Conservation (phyloP, 208 protist species). For the Acanthamoeba royreba region DNA sequence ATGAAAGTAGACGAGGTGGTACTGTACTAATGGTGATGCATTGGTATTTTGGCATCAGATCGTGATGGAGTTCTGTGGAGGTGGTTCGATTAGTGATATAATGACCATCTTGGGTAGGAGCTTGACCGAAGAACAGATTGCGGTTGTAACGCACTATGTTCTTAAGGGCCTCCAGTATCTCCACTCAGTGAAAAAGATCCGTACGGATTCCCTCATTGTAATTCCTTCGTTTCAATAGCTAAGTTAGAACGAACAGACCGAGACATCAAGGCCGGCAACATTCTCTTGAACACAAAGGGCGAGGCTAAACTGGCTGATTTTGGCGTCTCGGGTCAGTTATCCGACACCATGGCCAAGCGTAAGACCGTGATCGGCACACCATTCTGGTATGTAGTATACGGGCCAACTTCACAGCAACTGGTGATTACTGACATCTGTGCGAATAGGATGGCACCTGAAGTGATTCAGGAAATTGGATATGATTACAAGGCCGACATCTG, state of each 20-base stretch:
- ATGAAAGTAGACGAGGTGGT: no score
- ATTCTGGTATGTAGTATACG: conserved; percentile 89
- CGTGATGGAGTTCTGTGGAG: conserved; percentile 79
- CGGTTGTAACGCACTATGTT: neutral
- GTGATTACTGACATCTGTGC: neutral
- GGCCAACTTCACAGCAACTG: neutral
- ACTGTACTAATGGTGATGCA: no score
- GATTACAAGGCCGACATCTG: conserved; percentile 87
- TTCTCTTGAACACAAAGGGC: conserved; percentile 65
- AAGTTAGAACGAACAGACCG: neutral
- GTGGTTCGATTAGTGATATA: neutral
- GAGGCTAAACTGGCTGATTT: conserved; percentile 71
- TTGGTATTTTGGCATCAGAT: conserved; percentile 69
- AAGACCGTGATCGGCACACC: conserved; percentile 78
- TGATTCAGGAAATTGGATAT: conserved; percentile 35
- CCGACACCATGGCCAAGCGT: conserved; percentile 82
- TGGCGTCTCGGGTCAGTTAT: conserved; percentile 85
- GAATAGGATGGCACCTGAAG: neutral
- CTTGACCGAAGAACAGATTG: neutral
- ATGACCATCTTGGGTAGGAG: conserved; percentile 8
- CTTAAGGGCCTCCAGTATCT: conserved; percentile 61
- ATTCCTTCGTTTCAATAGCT: neutral
- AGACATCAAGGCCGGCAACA: conserved; percentile 75
- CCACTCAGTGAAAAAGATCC: conserved; percentile 70
- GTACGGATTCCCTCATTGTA: neutral